phyloP scores from a whole-genome alignment of 495 filamentous ascomycete species.

The Oidiodendron maius region DNA sequence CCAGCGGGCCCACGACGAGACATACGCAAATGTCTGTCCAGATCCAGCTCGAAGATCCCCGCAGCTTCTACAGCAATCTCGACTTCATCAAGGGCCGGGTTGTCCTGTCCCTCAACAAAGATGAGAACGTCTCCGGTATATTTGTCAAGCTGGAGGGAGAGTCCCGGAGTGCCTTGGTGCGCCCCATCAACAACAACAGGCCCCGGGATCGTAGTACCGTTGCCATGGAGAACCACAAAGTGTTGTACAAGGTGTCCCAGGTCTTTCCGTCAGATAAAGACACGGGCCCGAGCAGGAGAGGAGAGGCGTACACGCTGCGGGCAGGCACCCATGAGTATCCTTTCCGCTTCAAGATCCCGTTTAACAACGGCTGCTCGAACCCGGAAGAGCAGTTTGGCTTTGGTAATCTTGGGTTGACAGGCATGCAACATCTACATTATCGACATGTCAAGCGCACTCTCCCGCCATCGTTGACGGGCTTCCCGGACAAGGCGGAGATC shows the following conservation, averaged over 20 bases:
- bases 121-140: constrained; percentile 66
- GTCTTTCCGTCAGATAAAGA: constrained; percentile 44
- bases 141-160: constrained; percentile 93
- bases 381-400: constrained; percentile 34
- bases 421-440: constrained; percentile 39
- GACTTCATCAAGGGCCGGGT: constrained; percentile 68
- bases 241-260: constrained; percentile 69
- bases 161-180: constrained; percentile 53
- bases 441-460: constrained; percentile 80
- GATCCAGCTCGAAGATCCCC: constrained; percentile 67
- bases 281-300: constrained; percentile 43
- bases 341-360: constrained; percentile 91
- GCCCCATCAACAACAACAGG: constrained; percentile 23
- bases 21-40: constrained; percentile 72
- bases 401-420: constrained; percentile 32
- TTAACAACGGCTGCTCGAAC: constrained; percentile 81
- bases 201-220: constrained; percentile 15
- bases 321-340: constrained; percentile 81
- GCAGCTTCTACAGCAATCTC: constrained; percentile 80
- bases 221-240: constrained; percentile 47
- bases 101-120: constrained; percentile 54
- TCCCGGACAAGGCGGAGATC: constrained; percentile 80
- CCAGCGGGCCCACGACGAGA: background rate
- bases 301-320: constrained; percentile 64
- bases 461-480: constrained; percentile 78